Conservation (phyloP, 805 yeast genomes). For the Candida adriatica region DNA sequence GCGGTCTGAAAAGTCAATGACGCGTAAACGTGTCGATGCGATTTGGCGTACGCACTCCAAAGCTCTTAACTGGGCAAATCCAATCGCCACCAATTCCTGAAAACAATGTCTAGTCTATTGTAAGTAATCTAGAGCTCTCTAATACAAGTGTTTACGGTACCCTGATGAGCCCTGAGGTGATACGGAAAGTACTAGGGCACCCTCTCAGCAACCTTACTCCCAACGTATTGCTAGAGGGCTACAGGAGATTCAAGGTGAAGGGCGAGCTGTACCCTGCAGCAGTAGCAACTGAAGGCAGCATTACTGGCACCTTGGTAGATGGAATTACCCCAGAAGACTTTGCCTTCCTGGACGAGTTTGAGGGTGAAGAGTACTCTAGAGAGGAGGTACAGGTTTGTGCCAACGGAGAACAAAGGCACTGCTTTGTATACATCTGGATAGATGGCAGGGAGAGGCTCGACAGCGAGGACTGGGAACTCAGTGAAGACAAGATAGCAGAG, state of each 20-base stretch:
- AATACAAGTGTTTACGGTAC: constrained; percentile 14
- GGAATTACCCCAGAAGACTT: constrained; percentile 5
- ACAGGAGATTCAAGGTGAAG: constrained; percentile 3
- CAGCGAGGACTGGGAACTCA: constrained; percentile 5
- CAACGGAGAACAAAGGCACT: neutral
- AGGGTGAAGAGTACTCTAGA: constrained; percentile 9
- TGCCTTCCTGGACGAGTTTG: constrained; percentile 7
- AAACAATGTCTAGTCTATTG: too few relatives aligned
- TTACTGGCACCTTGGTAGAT: constrained; percentile 7
- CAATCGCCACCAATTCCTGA: too few relatives aligned
- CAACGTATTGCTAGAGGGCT: constrained; percentile 2
- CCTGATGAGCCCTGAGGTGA: constrained; percentile 5
- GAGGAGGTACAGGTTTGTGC: constrained; percentile 1
- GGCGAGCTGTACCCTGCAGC: constrained; percentile 13
- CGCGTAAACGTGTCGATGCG: too few relatives aligned
- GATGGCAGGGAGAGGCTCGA: constrained; percentile 1
- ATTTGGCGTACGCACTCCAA: too few relatives aligned
- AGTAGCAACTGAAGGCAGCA: neutral
- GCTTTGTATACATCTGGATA: constrained; percentile 8
- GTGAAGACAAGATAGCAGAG: constrained; percentile 1
- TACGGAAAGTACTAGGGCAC: constrained; percentile 3
- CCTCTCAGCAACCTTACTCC: neutral
- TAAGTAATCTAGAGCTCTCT: too few relatives aligned
- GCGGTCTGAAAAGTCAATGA: too few relatives aligned
- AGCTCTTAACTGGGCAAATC: too few relatives aligned